phyloP scores from a whole-genome alignment of 108 stramenopile species.

The Nitzschia putrida region DNA sequence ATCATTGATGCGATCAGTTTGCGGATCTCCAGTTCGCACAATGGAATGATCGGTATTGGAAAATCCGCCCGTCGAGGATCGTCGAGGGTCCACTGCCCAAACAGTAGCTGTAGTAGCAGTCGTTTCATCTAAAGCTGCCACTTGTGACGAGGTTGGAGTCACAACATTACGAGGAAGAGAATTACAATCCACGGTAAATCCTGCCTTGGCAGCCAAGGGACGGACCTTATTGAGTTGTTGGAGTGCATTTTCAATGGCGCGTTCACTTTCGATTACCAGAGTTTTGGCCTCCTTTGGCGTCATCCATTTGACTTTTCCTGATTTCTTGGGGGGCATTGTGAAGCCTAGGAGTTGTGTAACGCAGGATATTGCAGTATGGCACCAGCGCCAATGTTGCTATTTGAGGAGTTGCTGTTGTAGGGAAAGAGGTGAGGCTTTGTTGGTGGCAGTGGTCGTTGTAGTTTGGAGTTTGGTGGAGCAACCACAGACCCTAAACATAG shows the following conservation, averaged over 20 bases:
- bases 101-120: not conserved
- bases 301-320: conserved; percentile 9
- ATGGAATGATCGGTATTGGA: conserved; percentile 85
- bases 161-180: conserved; percentile 7
- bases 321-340: not conserved
- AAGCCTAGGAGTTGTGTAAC: no score
- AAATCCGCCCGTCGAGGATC: conserved; percentile 62
- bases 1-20: conserved; percentile 68
- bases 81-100: not conserved
- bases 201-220: conserved; percentile 43
- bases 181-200: conserved; percentile 55
- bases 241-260: conserved; percentile 34
- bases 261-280: conserved; percentile 40
- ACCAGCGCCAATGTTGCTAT: no score
- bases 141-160: conserved; percentile 18
- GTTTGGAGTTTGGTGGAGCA: no score
- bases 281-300: conserved; percentile 26
- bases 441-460: no score
- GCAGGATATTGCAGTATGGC: no score
- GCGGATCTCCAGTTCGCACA: conserved; percentile 48
- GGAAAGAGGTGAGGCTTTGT: no score
- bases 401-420: no score
- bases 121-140: not conserved
- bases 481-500: no score
- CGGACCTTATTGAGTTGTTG: conserved; percentile 48